Evolutionary conservation across 495 filamentous ascomycete species (phyloP), one percentile per base, ranked within the genome.

Genomic region (Talaromyces thailandensis): DNA sequence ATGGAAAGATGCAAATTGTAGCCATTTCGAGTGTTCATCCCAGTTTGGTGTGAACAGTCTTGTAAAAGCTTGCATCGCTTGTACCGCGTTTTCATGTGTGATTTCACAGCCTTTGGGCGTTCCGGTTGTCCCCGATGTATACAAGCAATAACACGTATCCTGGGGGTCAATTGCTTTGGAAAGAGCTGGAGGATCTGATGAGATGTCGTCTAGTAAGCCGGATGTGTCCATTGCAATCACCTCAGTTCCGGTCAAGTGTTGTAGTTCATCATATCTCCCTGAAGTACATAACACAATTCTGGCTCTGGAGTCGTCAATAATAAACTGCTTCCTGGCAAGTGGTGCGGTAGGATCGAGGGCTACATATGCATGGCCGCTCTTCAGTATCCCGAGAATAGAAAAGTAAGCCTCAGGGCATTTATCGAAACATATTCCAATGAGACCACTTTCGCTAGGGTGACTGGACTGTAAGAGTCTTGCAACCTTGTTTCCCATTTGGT

Each of bases 1-100:
- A 69, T 93, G 90, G 60, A 92, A 89, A 1, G 89, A 91, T 6
- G 91, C 91, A 67, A 96, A 96, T 70, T 96, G 91, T 14, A 96
- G 76, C 84, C 88, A 94, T 53, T 85, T 80, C 1, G 91, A 93
- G 14, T 82, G 68, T 3, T 71, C 63, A 63, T 85, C 79, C 64
- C 64, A 65, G 40, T 85, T 86, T 1, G 80, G 81, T 8, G 68
- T 60, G 66, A 93, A 92, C 4, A 93, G 76, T n/a, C 80, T 67
- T 64, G 84, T 79, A 70, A 93, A 92, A 3, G 89, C 83, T 4
- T 86, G 76, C 81, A 93, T 89, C 25, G 87, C 88, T 65, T 93
- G 89, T 9, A 91, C 85, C 0, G 84, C 78, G 68, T 91, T 93
- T 53, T 88, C 81, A 66, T 92, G 89, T 3, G 85, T 91, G 48